A percentile compares a stretch with the other conserved stretches of the same genome.
These are phyloP conservation scores for Gentiana macrophylla DNA, from an alignment of 257 asterid species.

Conservation along the genomic window DNA sequence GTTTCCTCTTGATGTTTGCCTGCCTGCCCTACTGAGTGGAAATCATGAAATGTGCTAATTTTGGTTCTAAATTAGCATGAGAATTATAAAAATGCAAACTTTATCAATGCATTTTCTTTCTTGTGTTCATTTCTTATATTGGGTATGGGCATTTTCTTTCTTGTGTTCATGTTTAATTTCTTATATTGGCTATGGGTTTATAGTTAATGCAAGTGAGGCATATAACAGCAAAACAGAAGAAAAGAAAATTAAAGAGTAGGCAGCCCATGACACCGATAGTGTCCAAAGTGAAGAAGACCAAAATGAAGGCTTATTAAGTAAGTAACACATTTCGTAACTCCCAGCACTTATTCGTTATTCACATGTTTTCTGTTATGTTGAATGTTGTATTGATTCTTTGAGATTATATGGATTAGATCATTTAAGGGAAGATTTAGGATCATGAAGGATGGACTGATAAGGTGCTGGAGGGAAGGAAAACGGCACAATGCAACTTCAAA, in stretches of 20 bases:
- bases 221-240: constrained; percentile 66
- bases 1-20: neutral
- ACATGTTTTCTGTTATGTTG: neutral
- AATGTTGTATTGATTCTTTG: neutral
- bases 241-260: constrained; percentile 70
- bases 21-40: neutral
- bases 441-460: constrained; percentile 60
- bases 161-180: neutral
- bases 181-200: constrained; percentile 1
- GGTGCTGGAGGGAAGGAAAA: constrained; percentile 79
- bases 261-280: constrained; percentile 53
- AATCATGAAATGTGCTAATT: neutral
- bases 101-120: too few species aligned
- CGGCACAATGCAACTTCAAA: constrained; percentile 69
- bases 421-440: constrained; percentile 61
- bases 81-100: neutral
- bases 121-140: neutral
- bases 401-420: constrained; percentile 32
- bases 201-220: constrained; percentile 60
- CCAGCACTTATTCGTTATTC: neutral
- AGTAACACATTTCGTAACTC: constrained; percentile 7
- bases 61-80: neutral
- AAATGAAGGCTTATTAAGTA: constrained; percentile 73
- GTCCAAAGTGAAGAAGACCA: constrained; percentile 66
- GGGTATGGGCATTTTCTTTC: neutral